Evolutionary conservation across 768 basidiomycete species (phyloP).

Genomic region (Termitomyces bulborhizus): DNA sequence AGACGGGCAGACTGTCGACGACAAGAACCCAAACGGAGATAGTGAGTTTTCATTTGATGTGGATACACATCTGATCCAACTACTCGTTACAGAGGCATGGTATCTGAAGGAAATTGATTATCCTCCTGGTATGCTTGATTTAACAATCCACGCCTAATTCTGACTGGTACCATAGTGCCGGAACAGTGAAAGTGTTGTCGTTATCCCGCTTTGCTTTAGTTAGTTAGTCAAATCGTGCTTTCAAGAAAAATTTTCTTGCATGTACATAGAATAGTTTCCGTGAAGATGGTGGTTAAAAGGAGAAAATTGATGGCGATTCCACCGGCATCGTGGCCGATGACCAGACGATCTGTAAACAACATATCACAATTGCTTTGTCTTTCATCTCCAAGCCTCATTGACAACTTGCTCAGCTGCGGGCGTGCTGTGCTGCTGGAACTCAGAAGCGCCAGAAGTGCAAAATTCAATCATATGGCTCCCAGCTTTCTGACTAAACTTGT

Average conservation of each 20-base stretch:
- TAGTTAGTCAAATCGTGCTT: background rate
- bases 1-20: conserved; percentile 51
- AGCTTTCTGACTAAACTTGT: conserved; percentile 35
- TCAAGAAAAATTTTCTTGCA: background rate
- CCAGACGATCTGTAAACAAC: background rate
- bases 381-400: background rate
- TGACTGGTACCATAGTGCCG: conserved; percentile 4
- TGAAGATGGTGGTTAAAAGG: background rate
- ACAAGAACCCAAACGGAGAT: conserved; percentile 28
- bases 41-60: conserved; percentile 17
- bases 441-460: background rate
- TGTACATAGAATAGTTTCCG: background rate
- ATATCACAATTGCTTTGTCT: background rate
- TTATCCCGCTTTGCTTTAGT: background rate
- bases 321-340: background rate
- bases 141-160: background rate
- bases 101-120: conserved; percentile 42
- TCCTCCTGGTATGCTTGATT: conserved; percentile 32
- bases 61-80: background rate
- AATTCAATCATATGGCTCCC: conserved; percentile 24
- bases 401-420: background rate
- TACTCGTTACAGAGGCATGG: conserved; percentile 32
- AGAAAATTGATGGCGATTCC: background rate
- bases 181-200: background rate
- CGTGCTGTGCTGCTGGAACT: background rate